Evolutionary conservation across 371 early-diverging fungal genomes (phyloP), one percentile per base, ranked within the genome.

Genomic region (Mortierella sp.): DNA sequence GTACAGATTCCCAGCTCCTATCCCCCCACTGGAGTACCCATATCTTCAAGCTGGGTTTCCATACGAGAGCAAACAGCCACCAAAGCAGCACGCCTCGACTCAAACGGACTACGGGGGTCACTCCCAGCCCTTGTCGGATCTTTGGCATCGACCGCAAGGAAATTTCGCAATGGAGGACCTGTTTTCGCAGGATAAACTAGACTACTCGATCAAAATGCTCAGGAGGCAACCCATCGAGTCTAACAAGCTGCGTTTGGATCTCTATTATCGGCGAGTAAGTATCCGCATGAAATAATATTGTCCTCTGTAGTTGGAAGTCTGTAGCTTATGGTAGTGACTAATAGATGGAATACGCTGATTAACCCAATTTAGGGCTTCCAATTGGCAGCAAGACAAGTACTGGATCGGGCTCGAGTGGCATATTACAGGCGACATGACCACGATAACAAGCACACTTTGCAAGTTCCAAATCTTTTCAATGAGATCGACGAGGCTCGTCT

Each of bases 261-360:
- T 44, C 21, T 75, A 75, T 28, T 75, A 16, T 31, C 31, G 47
- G 2, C 75, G 75, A 19, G 75, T 75, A 63, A 75, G 75, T n/a
- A 21, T 8, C 6, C n/a, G 50, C 0, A 50, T 50, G 50, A 50
- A 50, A 55, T 38, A 5, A 3, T 38, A 5, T n/a, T 10, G n/a
- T 24, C 55, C 55, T n/a, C n/a, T 9, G 10, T 16, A 38, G 26
- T 11, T 60, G 11, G 28, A 4, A 14, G 28, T 60, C 26, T 11
- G 28, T 3, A 60, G 42, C 42, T 38, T 28, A 28, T 6, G 14
- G 5, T 31, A 9, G 6, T 14, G 28, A 26, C 14, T 2, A 13
- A 28, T 14, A 28, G 26, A 26, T 50, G 14, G 16, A 11, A 50
- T 50, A 16, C 16, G 11, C 50, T 55, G 7, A 55, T 55, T 8